Evolutionary conservation across 1,284 basidiomycete genomes (phyloP).

Genomic region (Cutaneotrichosporon dermatis): DNA sequence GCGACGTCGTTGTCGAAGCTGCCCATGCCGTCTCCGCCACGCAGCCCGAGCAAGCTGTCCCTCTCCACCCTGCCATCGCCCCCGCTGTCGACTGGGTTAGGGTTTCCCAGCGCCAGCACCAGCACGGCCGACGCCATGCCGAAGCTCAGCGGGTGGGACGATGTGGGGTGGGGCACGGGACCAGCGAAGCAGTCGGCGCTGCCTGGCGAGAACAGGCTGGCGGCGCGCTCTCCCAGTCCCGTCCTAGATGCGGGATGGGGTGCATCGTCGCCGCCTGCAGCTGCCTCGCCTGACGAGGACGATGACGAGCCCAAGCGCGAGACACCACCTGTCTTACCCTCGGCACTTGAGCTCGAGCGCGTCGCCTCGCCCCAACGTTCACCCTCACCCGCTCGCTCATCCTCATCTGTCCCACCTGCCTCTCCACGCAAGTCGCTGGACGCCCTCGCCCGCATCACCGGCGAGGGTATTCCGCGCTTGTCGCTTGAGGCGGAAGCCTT

Average conservation of each 20-base stretch:
- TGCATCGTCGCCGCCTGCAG: not conserved
- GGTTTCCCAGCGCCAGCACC: not conserved
- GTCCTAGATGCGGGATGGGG: conserved; percentile 1
- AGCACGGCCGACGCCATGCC: not conserved
- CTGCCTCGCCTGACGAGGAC: not conserved
- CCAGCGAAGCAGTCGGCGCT: not conserved
- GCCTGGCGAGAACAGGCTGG: not conserved
- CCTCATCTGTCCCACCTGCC: not conserved
- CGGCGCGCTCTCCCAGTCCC: not conserved
- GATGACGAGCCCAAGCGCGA: not conserved
- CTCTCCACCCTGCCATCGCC: not conserved
- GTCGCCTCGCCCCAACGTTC: no score
- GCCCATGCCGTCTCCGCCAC: no score
- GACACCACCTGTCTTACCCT: no score
- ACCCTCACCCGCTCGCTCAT: not conserved
- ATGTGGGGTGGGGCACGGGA: conserved; percentile 2
- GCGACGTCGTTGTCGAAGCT: not conserved
- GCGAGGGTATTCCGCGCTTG: conserved; percentile 2
- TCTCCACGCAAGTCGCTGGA: conserved; percentile 7
- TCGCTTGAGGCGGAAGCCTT: conserved; percentile 2
- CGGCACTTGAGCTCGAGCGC: no score
- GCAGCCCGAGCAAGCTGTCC: not conserved
- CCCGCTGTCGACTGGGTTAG: not conserved
- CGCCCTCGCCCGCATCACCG: not conserved
- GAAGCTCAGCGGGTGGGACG: conserved; percentile 1